These are phyloP conservation scores for Yamadazyma trypodendri DNA, from an alignment of 1,139 yeast species.

Conservation along the genomic window DNA sequence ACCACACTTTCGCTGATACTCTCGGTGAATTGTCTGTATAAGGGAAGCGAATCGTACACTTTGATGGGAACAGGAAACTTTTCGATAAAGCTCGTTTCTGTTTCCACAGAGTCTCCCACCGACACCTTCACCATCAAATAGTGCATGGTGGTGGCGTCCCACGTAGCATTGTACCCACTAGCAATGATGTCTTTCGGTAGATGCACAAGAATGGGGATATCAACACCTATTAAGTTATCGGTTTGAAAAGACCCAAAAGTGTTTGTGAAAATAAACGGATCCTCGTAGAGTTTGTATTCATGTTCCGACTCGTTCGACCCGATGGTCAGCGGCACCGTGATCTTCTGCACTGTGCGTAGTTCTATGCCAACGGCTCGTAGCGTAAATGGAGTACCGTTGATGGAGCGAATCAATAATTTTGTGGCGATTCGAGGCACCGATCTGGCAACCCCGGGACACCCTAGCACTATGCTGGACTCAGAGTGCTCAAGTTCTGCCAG, in stretches of 20 bases:
- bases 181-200: slow-evolving; percentile 55
- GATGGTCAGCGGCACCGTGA: slow-evolving; percentile 40
- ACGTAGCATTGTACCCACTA: slow-evolving; percentile 37
- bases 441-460: slow-evolving; percentile 65
- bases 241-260: slow-evolving; percentile 35
- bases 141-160: slow-evolving; percentile 44
- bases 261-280: slow-evolving; percentile 37
- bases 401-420: slow-evolving; percentile 38
- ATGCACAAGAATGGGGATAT: slow-evolving; percentile 59
- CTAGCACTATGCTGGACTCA: slow-evolving; percentile 48
- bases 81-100: slow-evolving; percentile 33
- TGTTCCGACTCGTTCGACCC: slow-evolving; percentile 41
- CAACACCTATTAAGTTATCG: slow-evolving; percentile 47
- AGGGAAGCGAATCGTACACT: slow-evolving; percentile 51
- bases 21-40: slow-evolving; percentile 54
- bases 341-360: slow-evolving; percentile 38
- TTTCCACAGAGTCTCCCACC: slow-evolving; percentile 31
- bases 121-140: slow-evolving; percentile 32
- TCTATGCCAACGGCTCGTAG: slow-evolving; percentile 39
- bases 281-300: slow-evolving; percentile 36
- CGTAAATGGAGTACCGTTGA: slow-evolving; percentile 37
- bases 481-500: slow-evolving; percentile 43
- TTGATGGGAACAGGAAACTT: slow-evolving; percentile 49
- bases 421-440: slow-evolving; percentile 54
- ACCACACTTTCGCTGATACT: slow-evolving; percentile 40